These are phyloP conservation scores for Penicillium tannophilum DNA, from an alignment of 495 filamentous ascomycete genomes.

Conservation along the genomic window DNA sequence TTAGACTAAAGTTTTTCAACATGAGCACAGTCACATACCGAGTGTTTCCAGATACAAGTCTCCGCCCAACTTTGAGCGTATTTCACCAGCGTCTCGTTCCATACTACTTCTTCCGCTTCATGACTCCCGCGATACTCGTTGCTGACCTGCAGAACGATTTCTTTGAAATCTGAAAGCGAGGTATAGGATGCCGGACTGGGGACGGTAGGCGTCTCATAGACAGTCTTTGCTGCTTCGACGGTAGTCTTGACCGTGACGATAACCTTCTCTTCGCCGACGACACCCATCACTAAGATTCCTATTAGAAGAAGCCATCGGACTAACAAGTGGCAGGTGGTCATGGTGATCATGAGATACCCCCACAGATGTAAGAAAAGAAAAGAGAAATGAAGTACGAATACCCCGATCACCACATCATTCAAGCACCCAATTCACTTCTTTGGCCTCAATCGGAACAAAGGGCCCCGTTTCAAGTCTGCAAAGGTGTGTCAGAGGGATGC, in stretches of 20 bases:
- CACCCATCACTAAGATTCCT: neutral
- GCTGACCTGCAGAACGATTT: conserved; percentile 62
- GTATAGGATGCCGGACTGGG: conserved; percentile 52
- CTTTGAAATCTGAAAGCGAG: conserved; percentile 49
- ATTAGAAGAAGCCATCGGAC: neutral
- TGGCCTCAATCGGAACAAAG: neutral
- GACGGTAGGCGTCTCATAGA: conserved; percentile 28
- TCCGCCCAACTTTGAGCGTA: conserved; percentile 57
- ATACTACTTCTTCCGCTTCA: conserved; percentile 60
- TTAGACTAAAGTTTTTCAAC: neutral
- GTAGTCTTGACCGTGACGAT: conserved; percentile 20
- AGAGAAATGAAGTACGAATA: neutral
- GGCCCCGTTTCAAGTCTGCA: neutral
- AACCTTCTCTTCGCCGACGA: conserved; percentile 11
- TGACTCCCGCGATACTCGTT: conserved; percentile 69
- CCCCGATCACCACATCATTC: conserved; percentile 8
- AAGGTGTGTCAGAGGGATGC: neutral
- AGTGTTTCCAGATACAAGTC: conserved; percentile 63
- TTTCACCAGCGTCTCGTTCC: conserved; percentile 64
- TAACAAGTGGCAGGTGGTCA: neutral
- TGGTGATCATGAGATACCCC: conserved; percentile 9
- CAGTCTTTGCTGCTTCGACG: conserved; percentile 24
- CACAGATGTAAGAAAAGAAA: neutral
- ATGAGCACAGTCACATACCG: conserved; percentile 38
- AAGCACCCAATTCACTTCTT: neutral